Percentiles rank a stretch among this genome's conserved stretches.
These are phyloP conservation scores for Talaromyces adpressus DNA, from an alignment of 495 filamentous ascomycete genomes.

Conservation along the genomic window DNA sequence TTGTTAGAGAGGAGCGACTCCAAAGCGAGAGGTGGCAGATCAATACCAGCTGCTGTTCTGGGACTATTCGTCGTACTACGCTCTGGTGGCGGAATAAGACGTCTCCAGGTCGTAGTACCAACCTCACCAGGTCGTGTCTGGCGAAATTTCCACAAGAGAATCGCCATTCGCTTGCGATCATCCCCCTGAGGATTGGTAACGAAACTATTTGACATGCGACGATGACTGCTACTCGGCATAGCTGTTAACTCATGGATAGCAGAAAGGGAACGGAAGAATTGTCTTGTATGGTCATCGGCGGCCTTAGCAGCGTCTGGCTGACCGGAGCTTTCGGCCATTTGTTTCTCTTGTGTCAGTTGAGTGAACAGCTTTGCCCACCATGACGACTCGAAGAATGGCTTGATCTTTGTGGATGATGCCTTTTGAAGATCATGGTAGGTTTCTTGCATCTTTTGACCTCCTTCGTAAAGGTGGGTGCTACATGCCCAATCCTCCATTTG, in stretches of 20 bases:
- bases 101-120: conserved; percentile 47
- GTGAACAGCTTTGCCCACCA: conserved; percentile 46
- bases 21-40: conserved; percentile 33
- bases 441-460: conserved; percentile 26
- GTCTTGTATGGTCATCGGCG: conserved; percentile 30
- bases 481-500: conserved; percentile 43
- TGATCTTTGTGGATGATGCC: conserved; percentile 34
- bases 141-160: conserved; percentile 49
- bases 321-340: conserved; percentile 27
- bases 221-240: conserved; percentile 19
- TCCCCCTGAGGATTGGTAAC: conserved; percentile 15
- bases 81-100: conserved; percentile 36
- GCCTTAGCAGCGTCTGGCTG: conserved; percentile 26
- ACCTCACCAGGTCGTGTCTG: conserved; percentile 35
- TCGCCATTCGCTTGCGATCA: conserved; percentile 38
- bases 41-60: conserved; percentile 23
- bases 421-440: conserved; percentile 29
- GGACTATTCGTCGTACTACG: conserved; percentile 34
- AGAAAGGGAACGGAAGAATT: conserved; percentile 35
- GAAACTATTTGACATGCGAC: conserved; percentile 25
- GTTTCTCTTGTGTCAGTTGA: conserved; percentile 31
- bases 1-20: conserved; percentile 27
- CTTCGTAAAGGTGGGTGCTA: conserved; percentile 38
- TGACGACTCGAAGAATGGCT: conserved; percentile 38
- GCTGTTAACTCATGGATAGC: conserved; percentile 46